A percentile compares a stretch with the other conserved stretches of the same genome.
Evolutionary conservation across 2,329 filamentous ascomycete genomes (phyloP).

Genomic region (Penicillium sp.): DNA sequence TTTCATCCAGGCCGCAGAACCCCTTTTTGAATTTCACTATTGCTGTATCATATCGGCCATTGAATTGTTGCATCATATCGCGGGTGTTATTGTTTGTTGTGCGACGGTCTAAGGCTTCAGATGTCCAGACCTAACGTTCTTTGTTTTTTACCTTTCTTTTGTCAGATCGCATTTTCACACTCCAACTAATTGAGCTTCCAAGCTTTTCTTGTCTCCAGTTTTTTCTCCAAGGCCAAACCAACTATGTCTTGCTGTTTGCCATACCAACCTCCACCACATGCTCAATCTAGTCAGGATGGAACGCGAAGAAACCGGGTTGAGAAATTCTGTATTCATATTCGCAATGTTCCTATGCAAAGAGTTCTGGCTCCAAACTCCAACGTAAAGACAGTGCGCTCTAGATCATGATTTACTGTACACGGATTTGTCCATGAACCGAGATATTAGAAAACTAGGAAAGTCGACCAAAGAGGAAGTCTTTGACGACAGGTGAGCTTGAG

Average conservation of each 20-base stretch:
- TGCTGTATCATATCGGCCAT: not conserved
- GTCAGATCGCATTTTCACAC: not conserved
- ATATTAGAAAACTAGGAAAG: constrained; percentile 22
- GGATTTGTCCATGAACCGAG: not conserved
- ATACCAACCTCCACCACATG: not conserved
- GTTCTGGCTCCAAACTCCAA: not conserved
- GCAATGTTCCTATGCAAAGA: not conserved
- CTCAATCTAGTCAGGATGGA: not conserved
- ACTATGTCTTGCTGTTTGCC: not conserved
- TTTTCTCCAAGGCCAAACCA: not conserved
- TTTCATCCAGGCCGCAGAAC: not conserved
- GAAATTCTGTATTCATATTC: not conserved
- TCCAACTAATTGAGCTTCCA: not conserved
- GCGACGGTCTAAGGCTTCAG: not conserved
- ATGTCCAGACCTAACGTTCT: not conserved
- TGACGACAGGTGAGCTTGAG: constrained; percentile 83
- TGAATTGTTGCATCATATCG: not conserved
- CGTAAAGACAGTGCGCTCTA: not conserved
- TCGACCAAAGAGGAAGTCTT: constrained; percentile 76
- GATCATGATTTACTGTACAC: constrained; percentile 1
- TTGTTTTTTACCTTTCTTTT: not conserved
- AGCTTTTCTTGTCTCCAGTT: not conserved
- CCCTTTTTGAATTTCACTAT: not conserved
- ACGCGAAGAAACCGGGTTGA: not conserved
- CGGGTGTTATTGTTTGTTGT: not conserved